phyloP scores from a whole-genome alignment of 2,329 filamentous ascomycete genomes.

The Zymoseptoria ardabiliae region DNA sequence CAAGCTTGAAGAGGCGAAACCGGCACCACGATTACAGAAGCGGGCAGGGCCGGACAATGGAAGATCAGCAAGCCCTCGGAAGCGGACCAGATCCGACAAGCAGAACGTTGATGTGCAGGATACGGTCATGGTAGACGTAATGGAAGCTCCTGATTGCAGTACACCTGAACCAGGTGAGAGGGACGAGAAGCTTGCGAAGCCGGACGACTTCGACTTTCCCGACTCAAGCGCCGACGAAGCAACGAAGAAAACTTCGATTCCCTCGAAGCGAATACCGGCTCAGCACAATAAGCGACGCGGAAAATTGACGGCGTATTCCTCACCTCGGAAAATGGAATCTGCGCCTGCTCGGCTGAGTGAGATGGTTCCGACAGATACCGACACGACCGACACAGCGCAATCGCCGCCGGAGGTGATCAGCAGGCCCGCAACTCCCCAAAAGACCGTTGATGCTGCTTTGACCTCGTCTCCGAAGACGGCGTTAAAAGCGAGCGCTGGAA shows the following conservation, averaged over 20 bases:
- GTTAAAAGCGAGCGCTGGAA: conserved; percentile 5
- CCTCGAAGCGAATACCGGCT: neutral
- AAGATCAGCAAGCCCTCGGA: conserved; percentile 11
- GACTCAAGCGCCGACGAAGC: conserved; percentile 12
- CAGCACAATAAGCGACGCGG: conserved; percentile 7
- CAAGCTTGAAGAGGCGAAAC: neutral
- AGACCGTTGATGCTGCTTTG: conserved; percentile 3
- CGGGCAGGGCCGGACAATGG: neutral
- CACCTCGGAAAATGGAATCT: conserved; percentile 21
- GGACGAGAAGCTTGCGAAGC: neutral
- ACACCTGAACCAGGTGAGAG: neutral
- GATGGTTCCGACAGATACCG: conserved; percentile 21
- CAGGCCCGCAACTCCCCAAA: conserved; percentile 17
- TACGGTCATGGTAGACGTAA: conserved; percentile 7
- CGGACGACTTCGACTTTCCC: conserved; percentile 20
- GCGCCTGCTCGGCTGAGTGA: conserved; percentile 25
- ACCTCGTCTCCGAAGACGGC: conserved; percentile 11
- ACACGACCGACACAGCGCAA: conserved; percentile 12
- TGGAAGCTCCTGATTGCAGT: neutral
- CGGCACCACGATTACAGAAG: neutral
- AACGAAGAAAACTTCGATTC: neutral
- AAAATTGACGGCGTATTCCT: conserved; percentile 10
- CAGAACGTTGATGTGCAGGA: conserved; percentile 4
- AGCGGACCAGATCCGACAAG: conserved; percentile 8
- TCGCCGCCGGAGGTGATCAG: conserved; percentile 15